A percentile compares a stretch with the other conserved stretches of the same genome.
Conservation (phyloP, 169 alveolate species). For the Plasmodium malariae region DNA sequence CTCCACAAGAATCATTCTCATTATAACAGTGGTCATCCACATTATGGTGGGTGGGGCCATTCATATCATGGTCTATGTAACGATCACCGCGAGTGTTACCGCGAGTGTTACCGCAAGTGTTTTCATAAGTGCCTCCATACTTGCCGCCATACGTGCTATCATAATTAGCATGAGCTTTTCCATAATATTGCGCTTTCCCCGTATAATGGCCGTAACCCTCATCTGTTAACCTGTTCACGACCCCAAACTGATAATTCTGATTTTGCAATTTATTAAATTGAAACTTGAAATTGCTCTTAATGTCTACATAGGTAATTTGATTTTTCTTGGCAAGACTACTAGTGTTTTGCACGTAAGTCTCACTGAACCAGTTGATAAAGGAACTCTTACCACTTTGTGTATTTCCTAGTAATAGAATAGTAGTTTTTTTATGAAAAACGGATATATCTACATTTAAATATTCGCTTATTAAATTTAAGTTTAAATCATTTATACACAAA, state of each 20-base stretch:
- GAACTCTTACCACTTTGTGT: constrained; percentile 69
- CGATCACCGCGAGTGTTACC: too few relatives aligned
- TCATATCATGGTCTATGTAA: too few relatives aligned
- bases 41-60: too few relatives aligned
- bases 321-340: constrained; percentile 17
- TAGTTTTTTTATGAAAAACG: constrained; percentile 59
- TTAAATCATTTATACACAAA: constrained; percentile 48
- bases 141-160: background rate
- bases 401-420: constrained; percentile 27
- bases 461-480: constrained; percentile 58
- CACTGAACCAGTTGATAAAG: constrained; percentile 61
- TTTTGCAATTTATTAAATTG: constrained; percentile 36
- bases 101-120: too few relatives aligned
- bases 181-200: background rate
- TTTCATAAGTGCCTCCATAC: background rate
- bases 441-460: constrained; percentile 69
- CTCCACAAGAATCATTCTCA: too few relatives aligned
- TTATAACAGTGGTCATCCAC: too few relatives aligned
- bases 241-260: constrained; percentile 35
- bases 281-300: constrained; percentile 42
- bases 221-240: background rate
- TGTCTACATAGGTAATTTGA: constrained; percentile 62
- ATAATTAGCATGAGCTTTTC: background rate
- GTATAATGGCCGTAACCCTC: background rate
- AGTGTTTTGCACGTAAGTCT: constrained; percentile 54